Percentiles rank a stretch among this genome's conserved stretches.
phyloP scores from a whole-genome alignment of 73 alveolate genomes.

The Uronychia setigera region DNA sequence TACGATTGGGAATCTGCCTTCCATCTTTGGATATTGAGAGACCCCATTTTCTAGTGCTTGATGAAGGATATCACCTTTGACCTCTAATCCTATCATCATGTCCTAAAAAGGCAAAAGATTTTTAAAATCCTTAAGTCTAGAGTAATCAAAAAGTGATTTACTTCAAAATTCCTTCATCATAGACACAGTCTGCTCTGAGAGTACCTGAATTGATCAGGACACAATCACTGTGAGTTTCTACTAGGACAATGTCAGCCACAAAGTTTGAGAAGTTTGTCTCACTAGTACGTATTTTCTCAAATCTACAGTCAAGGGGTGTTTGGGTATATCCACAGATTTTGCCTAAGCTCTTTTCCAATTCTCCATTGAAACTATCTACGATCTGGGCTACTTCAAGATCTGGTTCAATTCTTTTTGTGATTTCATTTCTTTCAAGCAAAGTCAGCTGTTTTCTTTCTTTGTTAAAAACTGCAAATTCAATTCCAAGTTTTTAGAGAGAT shows the following conservation, averaged over 20 bases:
- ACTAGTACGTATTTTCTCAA: conserved; percentile 10
- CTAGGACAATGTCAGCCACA: conserved; percentile 62
- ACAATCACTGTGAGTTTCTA: conserved; percentile 64
- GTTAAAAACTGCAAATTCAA: conserved; percentile 31
- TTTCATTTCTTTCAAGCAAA: conserved; percentile 1
- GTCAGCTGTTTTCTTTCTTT: not conserved
- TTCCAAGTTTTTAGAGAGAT: conserved; percentile 12
- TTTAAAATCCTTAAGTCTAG: conserved; percentile 52
- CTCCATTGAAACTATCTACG: conserved; percentile 33
- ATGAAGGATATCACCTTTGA: conserved; percentile 59
- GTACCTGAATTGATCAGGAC: conserved; percentile 78
- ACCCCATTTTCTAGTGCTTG: conserved; percentile 65
- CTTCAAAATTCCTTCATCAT: conserved; percentile 57
- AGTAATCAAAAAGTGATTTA: not conserved
- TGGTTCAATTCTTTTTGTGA: conserved; percentile 19
- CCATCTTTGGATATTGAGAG: conserved; percentile 60
- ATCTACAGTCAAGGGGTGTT: conserved; percentile 19
- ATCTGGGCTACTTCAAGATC: conserved; percentile 47
- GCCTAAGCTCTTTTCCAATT: conserved; percentile 39
- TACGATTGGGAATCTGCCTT: conserved; percentile 58
- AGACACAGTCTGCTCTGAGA: conserved; percentile 62
- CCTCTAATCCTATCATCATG: conserved; percentile 35
- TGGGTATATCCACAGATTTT: conserved; percentile 29
- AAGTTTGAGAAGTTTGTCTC: conserved; percentile 49
- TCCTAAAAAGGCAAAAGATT: conserved; percentile 73